These are phyloP conservation scores for Kodamaea sp. DNA, from an alignment of 1,139 yeast genomes.

Conservation along the genomic window DNA sequence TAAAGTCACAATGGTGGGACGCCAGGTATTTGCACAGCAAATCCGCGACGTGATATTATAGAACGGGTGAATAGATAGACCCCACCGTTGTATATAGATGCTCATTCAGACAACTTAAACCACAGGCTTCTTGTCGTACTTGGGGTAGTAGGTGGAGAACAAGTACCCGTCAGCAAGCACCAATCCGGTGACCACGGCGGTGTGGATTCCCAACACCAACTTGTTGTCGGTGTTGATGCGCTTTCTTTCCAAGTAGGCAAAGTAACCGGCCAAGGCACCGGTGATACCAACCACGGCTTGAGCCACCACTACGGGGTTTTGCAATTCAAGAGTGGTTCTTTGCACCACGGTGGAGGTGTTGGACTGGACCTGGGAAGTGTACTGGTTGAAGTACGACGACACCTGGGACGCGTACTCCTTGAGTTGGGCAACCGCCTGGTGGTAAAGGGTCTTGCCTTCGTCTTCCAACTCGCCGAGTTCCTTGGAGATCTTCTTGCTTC, in stretches of 20 bases:
- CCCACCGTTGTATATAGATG: too few relatives aligned
- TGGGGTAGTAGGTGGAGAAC: conserved; percentile 53
- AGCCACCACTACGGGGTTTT: conserved; percentile 63
- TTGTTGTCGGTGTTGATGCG: conserved; percentile 49
- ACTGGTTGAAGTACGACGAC: conserved; percentile 8
- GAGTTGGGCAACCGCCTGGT: conserved; percentile 17
- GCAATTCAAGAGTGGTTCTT: conserved; percentile 35
- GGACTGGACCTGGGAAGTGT: conserved; percentile 4
- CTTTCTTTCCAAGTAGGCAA: conserved; percentile 56
- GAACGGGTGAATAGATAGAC: too few relatives aligned
- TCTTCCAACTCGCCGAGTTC: conserved; percentile 30
- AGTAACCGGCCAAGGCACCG: conserved; percentile 50
- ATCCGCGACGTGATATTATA: too few relatives aligned
- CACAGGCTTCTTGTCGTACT: conserved; percentile 40
- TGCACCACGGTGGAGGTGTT: conserved; percentile 3
- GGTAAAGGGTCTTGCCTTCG: conserved; percentile 24
- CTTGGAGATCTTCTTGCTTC: conserved; percentile 13
- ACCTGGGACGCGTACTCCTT: conserved; percentile 11
- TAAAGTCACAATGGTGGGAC: too few relatives aligned
- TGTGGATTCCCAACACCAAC: conserved; percentile 51
- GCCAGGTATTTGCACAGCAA: too few relatives aligned
- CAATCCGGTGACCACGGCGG: conserved; percentile 55
- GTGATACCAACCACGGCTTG: conserved; percentile 55
- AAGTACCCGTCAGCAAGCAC: conserved; percentile 55
- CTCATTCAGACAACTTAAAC: not conserved